Evolutionary conservation across 805 yeast genomes (phyloP).

Genomic region (Candida ovalis): DNA sequence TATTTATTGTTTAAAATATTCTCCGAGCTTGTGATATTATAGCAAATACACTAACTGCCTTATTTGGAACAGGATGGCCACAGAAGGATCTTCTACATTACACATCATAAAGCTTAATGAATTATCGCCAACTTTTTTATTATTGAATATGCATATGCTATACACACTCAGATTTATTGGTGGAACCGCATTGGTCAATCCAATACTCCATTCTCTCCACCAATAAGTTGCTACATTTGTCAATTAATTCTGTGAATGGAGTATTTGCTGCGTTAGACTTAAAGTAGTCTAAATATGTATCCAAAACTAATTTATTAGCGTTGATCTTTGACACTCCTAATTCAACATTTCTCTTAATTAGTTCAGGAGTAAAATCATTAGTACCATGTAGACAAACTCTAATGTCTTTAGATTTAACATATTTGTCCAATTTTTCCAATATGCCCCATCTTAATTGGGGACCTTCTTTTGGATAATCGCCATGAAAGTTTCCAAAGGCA

Average conservation of each 20-base stretch:
- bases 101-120: no score
- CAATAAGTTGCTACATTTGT: conserved; percentile 23
- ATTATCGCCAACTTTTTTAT: no score
- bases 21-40: no score
- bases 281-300: conserved; percentile 25
- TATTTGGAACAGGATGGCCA: no score
- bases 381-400: conserved; percentile 35
- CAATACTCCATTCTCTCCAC: conserved; percentile 27
- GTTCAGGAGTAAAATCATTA: conserved; percentile 28
- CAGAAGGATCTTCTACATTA: no score
- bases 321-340: conserved; percentile 33
- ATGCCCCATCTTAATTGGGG: conserved; percentile 28
- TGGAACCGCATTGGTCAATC: conserved; percentile 28
- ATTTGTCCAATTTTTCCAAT: conserved; percentile 24
- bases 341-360: conserved; percentile 23
- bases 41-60: no score
- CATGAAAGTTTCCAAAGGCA: conserved; percentile 37
- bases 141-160: no score
- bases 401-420: conserved; percentile 16
- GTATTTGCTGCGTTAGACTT: conserved; percentile 20
- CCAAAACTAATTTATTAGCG: conserved; percentile 30
- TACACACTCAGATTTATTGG: conserved; percentile 22
- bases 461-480: conserved; percentile 33
- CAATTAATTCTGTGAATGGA: conserved; percentile 28
- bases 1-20: no score